Base-by-base conservation (phyloP, 345 rosid species). In the Melastoma malabathricum region DNA sequence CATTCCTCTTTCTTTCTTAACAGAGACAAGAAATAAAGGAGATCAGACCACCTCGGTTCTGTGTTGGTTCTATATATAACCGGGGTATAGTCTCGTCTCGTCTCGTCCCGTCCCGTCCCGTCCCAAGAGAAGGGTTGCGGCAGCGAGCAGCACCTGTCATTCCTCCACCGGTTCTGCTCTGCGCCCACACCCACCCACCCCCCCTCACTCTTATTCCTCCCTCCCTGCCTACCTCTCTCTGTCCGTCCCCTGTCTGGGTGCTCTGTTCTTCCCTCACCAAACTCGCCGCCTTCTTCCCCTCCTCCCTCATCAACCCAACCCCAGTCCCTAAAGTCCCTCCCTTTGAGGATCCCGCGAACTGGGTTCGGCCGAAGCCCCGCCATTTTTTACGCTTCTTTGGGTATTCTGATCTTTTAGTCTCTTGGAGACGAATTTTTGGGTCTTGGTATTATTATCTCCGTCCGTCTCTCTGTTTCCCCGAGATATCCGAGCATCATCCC, bases 131-230 rank as follows among this genome's bases (percentile, higher is more conserved):
- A 27, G 55, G 4, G 15, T n/a, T 2, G 18, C 5, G 15, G 20
- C 48, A 46, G 48, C 17, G 8, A 46, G 49, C 49, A 3, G 50
- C 50, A 19, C 41, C 41, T 34, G 41, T 8, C 41, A 34, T 34
- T 34, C 41, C 41, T 34, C 41, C 41, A 34, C 12, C 41, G 41
- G 41, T 34, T 34, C 12, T 34, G 12, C 29, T 48, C 54, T 17
- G 54, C 27, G 9, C 5, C 16, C 15, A 5, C 49, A 14, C 50
- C 22, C 19, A 4, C 53, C 44, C 18, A 41, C 12, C 29, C 56
- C 41, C 23, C 54, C 29, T 59, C 60, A 47, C 45, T 51, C 19
- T 38, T 19, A 31, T 18, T 20, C 31, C 43, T 34, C 10, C 13
- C 53, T 3, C 1, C 18, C 31, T 15, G 29, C 19, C 1, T 25